Base-by-base conservation (phyloP, 495 filamentous ascomycete genomes). In the Xylaria sp. region DNA sequence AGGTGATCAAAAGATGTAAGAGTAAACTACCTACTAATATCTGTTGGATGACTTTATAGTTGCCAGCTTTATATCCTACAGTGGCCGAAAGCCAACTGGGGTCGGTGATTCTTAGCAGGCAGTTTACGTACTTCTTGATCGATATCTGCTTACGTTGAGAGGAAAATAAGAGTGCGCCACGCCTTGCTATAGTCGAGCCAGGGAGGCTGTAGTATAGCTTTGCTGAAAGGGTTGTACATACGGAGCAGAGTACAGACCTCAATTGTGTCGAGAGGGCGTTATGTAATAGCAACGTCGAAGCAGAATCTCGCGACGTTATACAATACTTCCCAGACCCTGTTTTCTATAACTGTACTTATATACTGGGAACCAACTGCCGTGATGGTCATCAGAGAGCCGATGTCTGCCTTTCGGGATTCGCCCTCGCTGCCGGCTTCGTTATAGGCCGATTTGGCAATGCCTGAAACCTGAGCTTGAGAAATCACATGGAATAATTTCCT, bases 201-300 rank as follows among this genome's bases (percentile, higher is more conserved):
- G 21, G 15, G 61, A 63, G n/a, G 31, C 37, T 17, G 37, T 43
- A 29, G 61, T 17, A 21, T 43, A 29, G 61, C 21, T 46, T 63
- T 63, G 37, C 37, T 12, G 12, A 63, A 29, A 26, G 46, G 21
- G 21, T 63, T 63, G 26, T 63, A 63, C 37, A 63, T 29, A n/a
- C 61, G 46, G 37, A 63, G 40, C n/a, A 63, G 21, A 21, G 61
- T 29, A 63, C 61, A 46, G 37, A 63, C 40, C 15, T 63, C 46
- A 8, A 63, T 44, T 15, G 37, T 21, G n/a, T 63, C 61, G 11
- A 63, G 61, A 17, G 61, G 40, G 8, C 61, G n/a, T 21, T 26
- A 11, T 31, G 37, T 31, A 8, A 63, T 44, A 19, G 31, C 37
- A 29, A 11, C 40, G 8, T 63, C 61, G 0, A 63, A 44, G 40